Base-by-base conservation (phyloP, 768 basidiomycete genomes). In the Rhodotorula paludigena region DNA sequence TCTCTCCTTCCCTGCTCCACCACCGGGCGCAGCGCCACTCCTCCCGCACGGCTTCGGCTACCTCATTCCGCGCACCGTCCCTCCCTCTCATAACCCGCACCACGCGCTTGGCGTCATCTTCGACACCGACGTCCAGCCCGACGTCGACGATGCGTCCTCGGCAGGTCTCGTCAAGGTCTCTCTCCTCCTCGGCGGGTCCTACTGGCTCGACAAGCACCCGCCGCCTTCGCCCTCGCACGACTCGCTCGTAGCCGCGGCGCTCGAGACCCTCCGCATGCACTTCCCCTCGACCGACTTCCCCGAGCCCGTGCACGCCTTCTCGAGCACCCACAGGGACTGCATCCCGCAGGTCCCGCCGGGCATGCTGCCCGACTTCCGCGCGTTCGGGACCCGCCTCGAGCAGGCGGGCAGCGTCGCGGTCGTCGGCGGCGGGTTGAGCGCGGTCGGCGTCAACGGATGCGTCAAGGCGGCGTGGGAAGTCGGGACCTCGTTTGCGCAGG, bases 31-130 rank as follows among this genome's bases (percentile, higher is more conserved):
- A 32, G 30, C 63, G 10, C 47, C 53, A 0, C 74, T 73, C 11
- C 82, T 93, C 56, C 91, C 92, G 0, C 82, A 82, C 4, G 94
- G 94, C 7, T 99, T 97, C 77, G 94, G 94, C 15, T 97, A 92
- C 80, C 87, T 99, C 75, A 83, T 96, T 59, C 92, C 93, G 0
- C 88, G 92, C 23, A 72, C 78, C 3, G 75, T 70, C 11, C 60
- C 74, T 3, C 28, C 47, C 15, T 41, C 47, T 1, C 30, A 64
- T 28, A 74, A 72, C 59, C 85, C 88, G 0, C 79, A 78, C 39
- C 77, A 77, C 9, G 83, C 89, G 28, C 82, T 98, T 0, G 94
- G 94, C 20, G 86, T 87, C 38, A 86, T 97, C 18, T 97, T 97
- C 79, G 94, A 98, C 77, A 89, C 89, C 0, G 87, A 85, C 58